Evolutionary conservation across 139 green algal genomes (phyloP).

Genomic region (Tetradesmus lagerheimii): DNA sequence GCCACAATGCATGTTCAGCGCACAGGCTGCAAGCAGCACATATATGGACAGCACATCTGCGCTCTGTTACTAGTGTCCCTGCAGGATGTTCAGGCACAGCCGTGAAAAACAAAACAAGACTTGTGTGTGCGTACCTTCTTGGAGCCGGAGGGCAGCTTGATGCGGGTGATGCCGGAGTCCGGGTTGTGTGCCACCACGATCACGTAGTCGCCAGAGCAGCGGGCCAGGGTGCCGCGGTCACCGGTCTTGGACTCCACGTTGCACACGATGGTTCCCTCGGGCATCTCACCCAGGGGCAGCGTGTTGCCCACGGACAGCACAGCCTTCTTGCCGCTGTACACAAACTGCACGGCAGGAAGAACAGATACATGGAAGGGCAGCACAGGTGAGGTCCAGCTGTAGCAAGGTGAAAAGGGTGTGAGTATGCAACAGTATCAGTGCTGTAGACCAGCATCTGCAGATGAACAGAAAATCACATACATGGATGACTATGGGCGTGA

Average conservation of each 20-base stretch:
- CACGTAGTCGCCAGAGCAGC: slow-evolving; percentile 96
- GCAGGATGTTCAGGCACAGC: too few species aligned
- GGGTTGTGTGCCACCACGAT: slow-evolving; percentile 99
- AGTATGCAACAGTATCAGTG: too few species aligned
- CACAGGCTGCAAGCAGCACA: too few species aligned
- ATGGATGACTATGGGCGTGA: too few species aligned
- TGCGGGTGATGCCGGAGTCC: slow-evolving; percentile 95
- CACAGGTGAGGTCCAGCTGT: background rate
- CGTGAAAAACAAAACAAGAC: too few species aligned
- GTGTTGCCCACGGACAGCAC: slow-evolving; percentile 97
- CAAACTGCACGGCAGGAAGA: slow-evolving; percentile 75
- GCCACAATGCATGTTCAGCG: too few species aligned
- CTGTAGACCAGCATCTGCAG: too few species aligned
- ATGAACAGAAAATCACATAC: too few species aligned
- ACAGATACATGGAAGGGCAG: background rate
- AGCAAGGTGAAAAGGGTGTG: background rate
- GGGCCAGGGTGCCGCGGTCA: slow-evolving; percentile 94
- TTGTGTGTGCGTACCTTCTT: slow-evolving; percentile 89
- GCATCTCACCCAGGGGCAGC: slow-evolving; percentile 96
- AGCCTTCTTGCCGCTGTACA: slow-evolving; percentile 99
- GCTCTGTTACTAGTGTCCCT: too few species aligned
- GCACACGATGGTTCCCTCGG: slow-evolving; percentile 99
- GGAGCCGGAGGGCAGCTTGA: slow-evolving; percentile 98
- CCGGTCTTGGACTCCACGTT: slow-evolving; percentile 98
- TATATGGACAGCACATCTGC: too few species aligned